Evolutionary conservation across 257 asterid genomes (phyloP), one percentile per base, ranked within the genome.

Genomic region (Asclepias syriaca): DNA sequence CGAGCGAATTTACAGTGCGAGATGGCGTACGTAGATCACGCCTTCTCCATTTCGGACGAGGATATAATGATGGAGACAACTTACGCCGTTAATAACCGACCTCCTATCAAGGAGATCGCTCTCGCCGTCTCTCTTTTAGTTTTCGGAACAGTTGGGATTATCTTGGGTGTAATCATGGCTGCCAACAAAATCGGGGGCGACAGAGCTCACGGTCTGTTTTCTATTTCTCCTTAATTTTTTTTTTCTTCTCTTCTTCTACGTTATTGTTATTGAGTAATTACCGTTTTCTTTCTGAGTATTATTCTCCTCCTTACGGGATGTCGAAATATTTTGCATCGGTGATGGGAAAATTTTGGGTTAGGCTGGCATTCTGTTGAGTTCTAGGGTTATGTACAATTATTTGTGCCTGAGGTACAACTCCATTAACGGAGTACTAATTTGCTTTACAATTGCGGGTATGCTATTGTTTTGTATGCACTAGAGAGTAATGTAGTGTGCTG

Each of bases 11-110:
- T 15, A 1, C 4, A 22, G 37, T 10, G 12, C 67, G 18, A 40
- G 19, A 93, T 95, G 99, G 99, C 99, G 63, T 95, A 95, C 57
- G 98, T 91, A 19, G 98, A 91, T 89, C 99, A 92, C 80, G 91
- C 99, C 7, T 95, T 95, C 82, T 95, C 99, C 82, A 91, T 95
- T 32, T 88, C 99, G 69, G 99, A 95, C 72, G 99, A 95, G 78
- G 99, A 95, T 75, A 86, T 95, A 60, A 89, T 95, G 96, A 86
- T 95, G 95, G 99, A 82, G 14, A 76, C 95, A 61, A 78, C 97
- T 3, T 92, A 88, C 80, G 77, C 76, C 72, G 81, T 88, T 70
- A 88, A 82, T 81, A 86, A 90, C 85, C 89, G 85, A 70, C 98
- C 96, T 9, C 99, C 99, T 4, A 79, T 91, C 77, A 95, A 91